Evolutionary conservation across 208 protist genomes (phyloP).

Genomic region (Vickermania spadyakhi): DNA sequence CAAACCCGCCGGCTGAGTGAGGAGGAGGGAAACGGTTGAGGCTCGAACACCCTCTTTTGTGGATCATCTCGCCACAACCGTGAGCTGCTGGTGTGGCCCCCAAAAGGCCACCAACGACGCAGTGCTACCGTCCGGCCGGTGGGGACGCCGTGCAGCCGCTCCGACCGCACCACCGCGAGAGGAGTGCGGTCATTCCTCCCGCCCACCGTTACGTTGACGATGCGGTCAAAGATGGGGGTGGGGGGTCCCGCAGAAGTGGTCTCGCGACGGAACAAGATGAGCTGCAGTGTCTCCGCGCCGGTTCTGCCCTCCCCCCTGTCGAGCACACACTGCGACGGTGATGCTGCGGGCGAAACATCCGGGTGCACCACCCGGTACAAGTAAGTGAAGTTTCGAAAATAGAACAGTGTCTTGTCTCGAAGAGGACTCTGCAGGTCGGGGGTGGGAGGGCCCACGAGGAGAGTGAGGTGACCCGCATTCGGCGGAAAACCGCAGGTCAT

Average conservation of each 20-base stretch:
- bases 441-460: neutral
- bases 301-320: neutral
- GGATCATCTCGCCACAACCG: too few species aligned
- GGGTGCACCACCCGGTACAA: neutral
- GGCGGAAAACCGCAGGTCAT: neutral
- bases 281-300: neutral
- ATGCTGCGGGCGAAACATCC: neutral
- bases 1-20: neutral
- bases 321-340: too few species aligned
- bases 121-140: neutral
- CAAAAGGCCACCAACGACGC: neutral
- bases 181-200: neutral
- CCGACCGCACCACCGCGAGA: neutral
- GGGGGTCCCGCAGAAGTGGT: neutral
- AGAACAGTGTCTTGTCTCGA: neutral
- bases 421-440: neutral
- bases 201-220: neutral
- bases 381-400: neutral
- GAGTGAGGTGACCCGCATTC: neutral
- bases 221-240: neutral
- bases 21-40: neutral
- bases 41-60: neutral
- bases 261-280: neutral
- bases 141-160: neutral
- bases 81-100: neutral